These are phyloP conservation scores for Ceratocystis huliohia DNA, from an alignment of 2,329 filamentous ascomycete species.

Conservation along the genomic window DNA sequence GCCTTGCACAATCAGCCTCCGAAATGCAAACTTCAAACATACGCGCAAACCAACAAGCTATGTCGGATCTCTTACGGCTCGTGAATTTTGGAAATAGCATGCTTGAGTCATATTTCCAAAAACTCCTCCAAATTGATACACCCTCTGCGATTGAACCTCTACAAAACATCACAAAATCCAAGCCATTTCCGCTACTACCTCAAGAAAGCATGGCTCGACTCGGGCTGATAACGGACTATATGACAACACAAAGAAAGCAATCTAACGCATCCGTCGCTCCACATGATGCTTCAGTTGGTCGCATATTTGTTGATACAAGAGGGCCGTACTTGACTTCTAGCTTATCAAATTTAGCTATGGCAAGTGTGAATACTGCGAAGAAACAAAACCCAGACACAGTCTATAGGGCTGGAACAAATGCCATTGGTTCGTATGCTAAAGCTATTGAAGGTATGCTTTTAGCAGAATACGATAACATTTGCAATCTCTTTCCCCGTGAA, in stretches of 20 bases:
- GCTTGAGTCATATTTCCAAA: conserved; percentile 72
- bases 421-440: conserved; percentile 77
- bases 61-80: conserved; percentile 63
- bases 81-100: conserved; percentile 69
- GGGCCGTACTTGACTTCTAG: conserved; percentile 75
- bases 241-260: conserved; percentile 48
- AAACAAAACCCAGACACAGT: conserved; percentile 70
- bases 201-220: conserved; percentile 65
- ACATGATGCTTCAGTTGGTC: conserved; percentile 58
- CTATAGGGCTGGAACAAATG: conserved; percentile 80
- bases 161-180: conserved; percentile 82
- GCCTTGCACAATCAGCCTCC: conserved; percentile 68
- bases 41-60: conserved; percentile 79
- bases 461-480: conserved; percentile 84
- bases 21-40: conserved; percentile 86
- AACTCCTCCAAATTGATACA: conserved; percentile 61
- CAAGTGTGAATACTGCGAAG: conserved; percentile 71
- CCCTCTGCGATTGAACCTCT: conserved; percentile 74
- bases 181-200: conserved; percentile 67
- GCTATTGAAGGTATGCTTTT: conserved; percentile 77
- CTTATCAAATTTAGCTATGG: conserved; percentile 73
- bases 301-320: conserved; percentile 73
- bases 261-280: conserved; percentile 28
- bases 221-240: conserved; percentile 64
- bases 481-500: conserved; percentile 70